Base-by-base conservation (phyloP, 2,329 filamentous ascomycete genomes). In the Endoconidiophora laricicola region DNA sequence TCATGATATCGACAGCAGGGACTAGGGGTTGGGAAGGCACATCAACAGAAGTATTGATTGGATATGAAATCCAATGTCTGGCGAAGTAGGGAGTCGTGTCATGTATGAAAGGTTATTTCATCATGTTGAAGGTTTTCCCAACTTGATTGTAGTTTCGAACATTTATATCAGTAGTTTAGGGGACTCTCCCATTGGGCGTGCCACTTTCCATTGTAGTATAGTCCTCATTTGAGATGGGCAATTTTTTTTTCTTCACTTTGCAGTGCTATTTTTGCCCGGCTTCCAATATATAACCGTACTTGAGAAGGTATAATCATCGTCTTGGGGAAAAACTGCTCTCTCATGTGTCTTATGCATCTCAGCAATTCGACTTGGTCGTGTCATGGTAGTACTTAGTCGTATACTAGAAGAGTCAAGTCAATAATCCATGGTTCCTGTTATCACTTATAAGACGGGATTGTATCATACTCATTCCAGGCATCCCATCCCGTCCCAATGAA, bases 1-100 rank as follows among this genome's bases (percentile, higher is more conserved):
- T 88, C 61, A 90, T 98, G 82, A 75, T 98, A 33, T 90, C 85
- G 2, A 85, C 86, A 0, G 88, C 86, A 3, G 91, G 91, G 0
- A 96, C 91, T 55, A 70, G 91, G 55, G 91, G 91, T 1, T 98
- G 91, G 91, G 91, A 96, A 63, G 91, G 91, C 1, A 79, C 75
- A 18, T 81, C 75, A 36, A 96, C 91, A 0, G 91, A 98, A 66
- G 86, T 91, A 0, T 63, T 98, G 54, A 77, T 98, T 49, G 91
- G 91, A 14, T 98, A 98, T 64, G 91, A 98, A 66, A 94, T 98
- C 50, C 23, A 44, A 38, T 49, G 18, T 5, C 18, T 46, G n/a
- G 40, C 45, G 46, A 41, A 44, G 37, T 52, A 45, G 36, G 16
- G n/a, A 23, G 10, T 45, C 18, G 6, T 9, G n/a, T 33, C 29